Conservation (phyloP, 83 land plant species). For the Diphasiastrum complanatum region DNA sequence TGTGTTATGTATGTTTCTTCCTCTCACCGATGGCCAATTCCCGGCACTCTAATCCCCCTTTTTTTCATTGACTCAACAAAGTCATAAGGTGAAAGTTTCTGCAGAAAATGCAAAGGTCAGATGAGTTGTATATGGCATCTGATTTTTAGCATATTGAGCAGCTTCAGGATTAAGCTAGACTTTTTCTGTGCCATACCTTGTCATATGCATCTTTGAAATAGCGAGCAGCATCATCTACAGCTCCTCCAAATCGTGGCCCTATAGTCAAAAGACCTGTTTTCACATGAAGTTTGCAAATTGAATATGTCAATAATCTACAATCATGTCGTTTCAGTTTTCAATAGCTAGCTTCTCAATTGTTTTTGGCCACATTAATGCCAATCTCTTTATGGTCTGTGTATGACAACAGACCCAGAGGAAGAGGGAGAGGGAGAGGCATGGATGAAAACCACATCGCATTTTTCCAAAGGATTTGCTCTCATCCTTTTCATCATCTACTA, state of each 20-base stretch:
- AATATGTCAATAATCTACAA: not conserved
- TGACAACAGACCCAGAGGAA: too few species aligned
- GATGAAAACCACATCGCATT: too few species aligned
- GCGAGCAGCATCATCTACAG: slow-evolving; percentile 98
- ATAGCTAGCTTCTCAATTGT: too few species aligned
- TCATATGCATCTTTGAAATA: slow-evolving; percentile 98
- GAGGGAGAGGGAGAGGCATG: too few species aligned
- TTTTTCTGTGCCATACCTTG: slow-evolving; percentile 33
- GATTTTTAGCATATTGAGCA: not conserved
- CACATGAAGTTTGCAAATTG: slow-evolving; percentile 4
- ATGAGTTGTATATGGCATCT: not conserved
- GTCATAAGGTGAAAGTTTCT: slow-evolving; percentile 78
- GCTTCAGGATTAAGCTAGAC: not conserved
- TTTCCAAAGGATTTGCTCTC: too few species aligned
- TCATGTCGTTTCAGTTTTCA: too few species aligned
- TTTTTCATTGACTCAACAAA: slow-evolving; percentile 97
- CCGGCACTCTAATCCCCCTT: slow-evolving; percentile 99
- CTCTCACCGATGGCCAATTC: slow-evolving; percentile 99
- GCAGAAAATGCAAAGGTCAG: slow-evolving; percentile 14
- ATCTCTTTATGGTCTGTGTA: too few species aligned
- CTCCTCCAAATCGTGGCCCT: slow-evolving; percentile 99
- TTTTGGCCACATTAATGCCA: too few species aligned
- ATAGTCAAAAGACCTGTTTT: slow-evolving; percentile 84
- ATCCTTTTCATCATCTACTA: too few species aligned
- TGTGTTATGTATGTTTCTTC: too few species aligned